phyloP scores from a whole-genome alignment of 768 basidiomycete species.

The Coprinopsis marcescibilis region DNA sequence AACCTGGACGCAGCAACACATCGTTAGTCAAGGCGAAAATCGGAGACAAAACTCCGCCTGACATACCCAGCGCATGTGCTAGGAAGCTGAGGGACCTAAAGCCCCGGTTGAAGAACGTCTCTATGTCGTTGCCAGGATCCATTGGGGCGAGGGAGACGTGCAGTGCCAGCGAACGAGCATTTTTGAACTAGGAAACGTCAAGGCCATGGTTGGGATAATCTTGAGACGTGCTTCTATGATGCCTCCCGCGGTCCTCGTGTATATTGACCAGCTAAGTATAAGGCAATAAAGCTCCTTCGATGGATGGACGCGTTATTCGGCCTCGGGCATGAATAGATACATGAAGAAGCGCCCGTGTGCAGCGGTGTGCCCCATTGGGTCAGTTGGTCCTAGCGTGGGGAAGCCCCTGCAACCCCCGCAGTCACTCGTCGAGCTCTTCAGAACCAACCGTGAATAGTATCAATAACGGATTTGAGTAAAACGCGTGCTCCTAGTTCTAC shows the following conservation, averaged over 20 bases:
- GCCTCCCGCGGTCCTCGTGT: constrained; percentile 2
- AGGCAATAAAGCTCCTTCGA: not conserved
- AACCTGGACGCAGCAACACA: not conserved
- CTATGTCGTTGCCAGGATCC: not conserved
- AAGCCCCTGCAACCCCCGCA: too few species aligned
- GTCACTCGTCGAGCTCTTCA: too few species aligned
- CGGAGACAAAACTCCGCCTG: not conserved
- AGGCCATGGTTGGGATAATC: not conserved
- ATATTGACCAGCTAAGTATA: not conserved
- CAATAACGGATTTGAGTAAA: too few species aligned
- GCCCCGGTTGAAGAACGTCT: not conserved
- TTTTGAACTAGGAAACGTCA: not conserved
- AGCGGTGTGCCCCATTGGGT: too few species aligned
- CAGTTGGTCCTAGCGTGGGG: too few species aligned
- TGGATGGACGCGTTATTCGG: not conserved
- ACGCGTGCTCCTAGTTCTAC: too few species aligned
- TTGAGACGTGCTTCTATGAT: constrained; percentile 1
- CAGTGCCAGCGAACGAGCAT: not conserved
- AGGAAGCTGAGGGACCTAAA: constrained; percentile 1
- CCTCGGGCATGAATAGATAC: not conserved
- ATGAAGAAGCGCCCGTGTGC: too few species aligned
- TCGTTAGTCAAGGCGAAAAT: not conserved
- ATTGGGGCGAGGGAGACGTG: not conserved
- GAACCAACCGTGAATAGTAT: too few species aligned
- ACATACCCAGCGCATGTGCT: not conserved